Base-by-base conservation (phyloP, 1,284 basidiomycete genomes). In the Ceratobasidium sp. region DNA sequence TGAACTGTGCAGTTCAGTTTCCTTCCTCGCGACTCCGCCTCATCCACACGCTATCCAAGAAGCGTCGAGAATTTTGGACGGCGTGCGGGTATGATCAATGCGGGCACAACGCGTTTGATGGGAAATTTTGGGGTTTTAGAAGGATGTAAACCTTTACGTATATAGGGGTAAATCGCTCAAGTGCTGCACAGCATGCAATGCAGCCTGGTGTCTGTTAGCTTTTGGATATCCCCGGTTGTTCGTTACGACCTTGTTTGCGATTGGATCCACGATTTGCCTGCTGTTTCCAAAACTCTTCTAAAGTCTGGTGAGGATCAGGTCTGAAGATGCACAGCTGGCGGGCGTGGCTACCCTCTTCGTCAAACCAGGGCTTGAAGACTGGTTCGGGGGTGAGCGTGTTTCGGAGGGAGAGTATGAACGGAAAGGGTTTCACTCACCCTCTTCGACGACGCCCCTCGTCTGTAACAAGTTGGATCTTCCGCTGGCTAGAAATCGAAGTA, bases 391-490 rank as follows among this genome's bases (percentile, higher is more conserved):
- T 23, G 46, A 28, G 44, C 18, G 46, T 16, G 44, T 18, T 9
- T 30, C 44, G 12, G 25, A 33, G 46, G n/a, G 23, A 18, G 21
- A 51, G 7, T 9, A 1, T 33, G 16, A 6, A 25, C 30, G 23
- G 9, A n/a, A 38, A 23, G 0, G 1, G 16, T 83, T 83, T 60
- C 84, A 81, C 18, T 79, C 77, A 42, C 84, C 80, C 40, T 82
- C 78, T 77, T 89, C 86, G 75, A 84, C 83, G 1, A 84, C 83
- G 21, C 81, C 82, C 14, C 84, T 86, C 72, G 82, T 82, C 61
- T 87, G 81, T 18, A 90, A 78, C n/a, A 87, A 86, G 80, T 90
- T 91, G 16, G 82, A 78, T 16, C 78, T 79, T 3, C 88, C 88
- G 5, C 80, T 85, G 63, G 90, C 81, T 75, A 89, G 87, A 56